phyloP scores from a whole-genome alignment of 2,329 filamentous ascomycete species.

The Aspergillus sp. region DNA sequence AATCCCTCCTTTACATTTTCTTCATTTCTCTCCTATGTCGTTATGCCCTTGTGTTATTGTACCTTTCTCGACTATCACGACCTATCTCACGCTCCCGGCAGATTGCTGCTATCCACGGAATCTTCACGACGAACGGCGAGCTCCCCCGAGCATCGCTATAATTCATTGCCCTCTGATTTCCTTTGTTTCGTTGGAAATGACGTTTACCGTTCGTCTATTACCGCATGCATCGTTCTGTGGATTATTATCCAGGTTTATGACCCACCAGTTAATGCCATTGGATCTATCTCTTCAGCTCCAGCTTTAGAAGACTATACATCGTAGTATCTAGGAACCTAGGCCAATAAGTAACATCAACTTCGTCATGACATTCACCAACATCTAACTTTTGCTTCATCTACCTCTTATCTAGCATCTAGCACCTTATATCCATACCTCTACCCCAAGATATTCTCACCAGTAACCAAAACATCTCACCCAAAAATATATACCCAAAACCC shows the following conservation, averaged over 20 bases:
- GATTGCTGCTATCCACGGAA: neutral
- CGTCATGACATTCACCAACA: neutral
- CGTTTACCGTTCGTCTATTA: slow-evolving; percentile 19
- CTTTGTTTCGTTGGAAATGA: slow-evolving; percentile 14
- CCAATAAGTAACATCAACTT: neutral
- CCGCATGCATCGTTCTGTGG: slow-evolving; percentile 21
- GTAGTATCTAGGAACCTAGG: no score
- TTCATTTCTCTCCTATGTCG: slow-evolving; percentile 2
- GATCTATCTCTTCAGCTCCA: slow-evolving; percentile 14
- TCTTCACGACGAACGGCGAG: slow-evolving; percentile 4
- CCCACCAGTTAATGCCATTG: slow-evolving; percentile 23
- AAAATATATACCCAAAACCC: neutral
- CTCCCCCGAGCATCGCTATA: slow-evolving; percentile 7
- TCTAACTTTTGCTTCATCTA: neutral
- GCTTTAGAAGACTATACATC: neutral
- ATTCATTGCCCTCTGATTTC: slow-evolving; percentile 8
- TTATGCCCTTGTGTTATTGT: neutral
- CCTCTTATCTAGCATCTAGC: neutral
- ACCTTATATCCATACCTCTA: neutral
- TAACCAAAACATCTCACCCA: neutral
- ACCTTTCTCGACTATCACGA: neutral
- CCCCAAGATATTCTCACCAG: neutral
- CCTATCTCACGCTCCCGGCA: neutral
- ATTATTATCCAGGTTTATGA: slow-evolving; percentile 27
- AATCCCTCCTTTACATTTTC: neutral